A percentile compares a stretch with the other conserved stretches of the same genome.
phyloP scores from a whole-genome alignment of 768 basidiomycete species.

The Termitomyces sp. region DNA sequence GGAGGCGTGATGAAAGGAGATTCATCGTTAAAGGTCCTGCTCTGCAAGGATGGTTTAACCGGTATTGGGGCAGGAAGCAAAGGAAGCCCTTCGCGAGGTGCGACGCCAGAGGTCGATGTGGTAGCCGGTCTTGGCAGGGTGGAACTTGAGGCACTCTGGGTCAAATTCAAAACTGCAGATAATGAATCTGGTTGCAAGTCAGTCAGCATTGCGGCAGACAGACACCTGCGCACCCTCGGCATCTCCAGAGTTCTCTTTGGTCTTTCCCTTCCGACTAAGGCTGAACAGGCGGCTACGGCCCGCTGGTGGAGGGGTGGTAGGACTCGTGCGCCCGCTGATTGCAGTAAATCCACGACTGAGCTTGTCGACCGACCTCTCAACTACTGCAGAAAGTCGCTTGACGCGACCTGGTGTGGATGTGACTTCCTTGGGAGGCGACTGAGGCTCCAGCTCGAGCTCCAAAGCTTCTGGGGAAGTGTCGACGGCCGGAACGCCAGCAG shows the following conservation, averaged over 20 bases:
- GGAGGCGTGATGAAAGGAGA: slow-evolving; percentile 67
- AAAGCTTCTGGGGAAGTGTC: slow-evolving; percentile 29
- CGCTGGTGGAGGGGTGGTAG: slow-evolving; percentile 26
- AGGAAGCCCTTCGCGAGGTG: slow-evolving; percentile 45
- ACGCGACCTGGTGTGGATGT: slow-evolving; percentile 38
- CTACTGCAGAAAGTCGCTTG: slow-evolving; percentile 44
- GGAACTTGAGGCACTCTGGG: slow-evolving; percentile 27
- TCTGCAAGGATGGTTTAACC: background rate
- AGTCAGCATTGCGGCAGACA: background rate
- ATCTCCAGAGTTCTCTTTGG: slow-evolving; percentile 34
- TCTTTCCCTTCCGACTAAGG: slow-evolving; percentile 46
- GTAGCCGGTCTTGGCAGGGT: slow-evolving; percentile 18
- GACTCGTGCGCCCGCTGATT: slow-evolving; percentile 25
- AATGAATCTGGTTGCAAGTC: slow-evolving; percentile 14
- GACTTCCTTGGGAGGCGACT: slow-evolving; percentile 18
- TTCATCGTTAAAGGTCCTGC: slow-evolving; percentile 24
- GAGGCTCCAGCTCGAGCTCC: slow-evolving; percentile 21
- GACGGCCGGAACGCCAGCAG: slow-evolving; percentile 18
- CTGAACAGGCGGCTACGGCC: slow-evolving; percentile 50
- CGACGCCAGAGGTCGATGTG: slow-evolving; percentile 9
- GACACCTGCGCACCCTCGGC: slow-evolving; percentile 20
- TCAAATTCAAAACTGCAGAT: slow-evolving; percentile 22
- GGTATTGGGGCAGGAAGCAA: slow-evolving; percentile 16
- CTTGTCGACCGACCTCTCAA: slow-evolving; percentile 50
- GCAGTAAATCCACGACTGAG: slow-evolving; percentile 54